phyloP scores from a whole-genome alignment of 2,329 filamentous ascomycete genomes.

The Aureobasidium subglaciale region DNA sequence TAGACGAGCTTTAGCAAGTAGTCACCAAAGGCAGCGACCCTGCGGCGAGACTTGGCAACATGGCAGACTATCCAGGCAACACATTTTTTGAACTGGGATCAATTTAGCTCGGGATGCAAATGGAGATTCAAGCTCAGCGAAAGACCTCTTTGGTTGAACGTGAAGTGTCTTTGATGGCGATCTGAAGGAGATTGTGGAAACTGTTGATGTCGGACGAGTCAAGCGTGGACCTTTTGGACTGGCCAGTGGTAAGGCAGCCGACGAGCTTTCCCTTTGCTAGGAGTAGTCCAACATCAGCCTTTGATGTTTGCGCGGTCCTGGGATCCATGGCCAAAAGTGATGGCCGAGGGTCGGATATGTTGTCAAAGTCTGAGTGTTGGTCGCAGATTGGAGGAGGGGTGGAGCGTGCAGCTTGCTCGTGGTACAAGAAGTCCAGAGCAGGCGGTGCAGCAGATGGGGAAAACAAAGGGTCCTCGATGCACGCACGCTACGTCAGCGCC shows the following conservation, averaged over 20 bases:
- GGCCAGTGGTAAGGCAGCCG: slow-evolving; percentile 5
- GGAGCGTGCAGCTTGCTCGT: not conserved
- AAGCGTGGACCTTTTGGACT: slow-evolving; percentile 6
- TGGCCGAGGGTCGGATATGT: not conserved
- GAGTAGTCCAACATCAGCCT: slow-evolving; percentile 3
- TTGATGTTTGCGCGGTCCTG: slow-evolving; percentile 1
- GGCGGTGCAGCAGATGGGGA: no score
- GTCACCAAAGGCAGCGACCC: slow-evolving; percentile 16
- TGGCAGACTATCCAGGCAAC: slow-evolving; percentile 16
- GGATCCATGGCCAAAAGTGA: not conserved
- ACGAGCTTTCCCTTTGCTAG: slow-evolving; percentile 15
- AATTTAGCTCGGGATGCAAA: slow-evolving; percentile 14
- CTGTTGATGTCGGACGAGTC: slow-evolving; percentile 6
- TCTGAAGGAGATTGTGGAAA: slow-evolving; percentile 13
- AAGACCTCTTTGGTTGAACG: slow-evolving; percentile 16
- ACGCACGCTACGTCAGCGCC: not conserved
- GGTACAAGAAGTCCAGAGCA: no score
- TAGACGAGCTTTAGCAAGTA: slow-evolving; percentile 14
- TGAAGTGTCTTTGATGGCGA: not conserved
- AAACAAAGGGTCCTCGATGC: no score
- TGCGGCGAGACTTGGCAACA: slow-evolving; percentile 15
- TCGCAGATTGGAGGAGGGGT: not conserved
- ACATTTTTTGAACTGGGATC: slow-evolving; percentile 17
- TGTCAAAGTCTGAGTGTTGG: not conserved
- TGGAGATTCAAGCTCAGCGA: not conserved